Percentiles rank a stretch among this genome's conserved stretches.
These are phyloP conservation scores for Hymenoscyphus infarciens DNA, from an alignment of 2,329 filamentous ascomycete species.

Conservation along the genomic window DNA sequence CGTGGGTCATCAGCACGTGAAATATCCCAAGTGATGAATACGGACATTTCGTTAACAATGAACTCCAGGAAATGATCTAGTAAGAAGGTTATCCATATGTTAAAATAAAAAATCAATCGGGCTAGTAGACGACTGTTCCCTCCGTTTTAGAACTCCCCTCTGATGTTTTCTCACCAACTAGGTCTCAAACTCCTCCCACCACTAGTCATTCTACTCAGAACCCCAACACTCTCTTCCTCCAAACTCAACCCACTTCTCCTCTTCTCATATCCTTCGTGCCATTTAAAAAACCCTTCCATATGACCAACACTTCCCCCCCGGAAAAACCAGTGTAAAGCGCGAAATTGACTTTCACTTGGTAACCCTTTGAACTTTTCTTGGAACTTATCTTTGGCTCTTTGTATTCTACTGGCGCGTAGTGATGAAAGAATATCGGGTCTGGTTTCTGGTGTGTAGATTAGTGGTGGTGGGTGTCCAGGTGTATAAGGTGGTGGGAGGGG, in stretches of 20 bases:
- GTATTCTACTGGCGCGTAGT: background rate
- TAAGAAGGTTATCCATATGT: no score
- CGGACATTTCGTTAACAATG: no score
- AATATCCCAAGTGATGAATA: no score
- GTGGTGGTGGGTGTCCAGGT: background rate
- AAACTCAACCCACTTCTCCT: background rate
- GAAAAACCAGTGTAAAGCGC: background rate
- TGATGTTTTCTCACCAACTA: background rate
- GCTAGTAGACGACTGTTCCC: no score
- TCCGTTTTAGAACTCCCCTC: background rate
- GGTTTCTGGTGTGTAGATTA: background rate
- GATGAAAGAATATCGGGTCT: background rate
- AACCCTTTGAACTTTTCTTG: background rate
- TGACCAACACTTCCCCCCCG: background rate
- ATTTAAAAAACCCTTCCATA: background rate
- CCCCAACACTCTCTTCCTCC: background rate
- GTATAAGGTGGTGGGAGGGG: background rate
- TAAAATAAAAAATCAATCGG: no score
- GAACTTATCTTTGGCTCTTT: background rate
- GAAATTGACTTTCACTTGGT: background rate
- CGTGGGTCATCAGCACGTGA: no score
- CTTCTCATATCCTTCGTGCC: background rate
- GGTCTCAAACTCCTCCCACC: constrained; percentile 1
- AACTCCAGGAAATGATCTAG: no score
- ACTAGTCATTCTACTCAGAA: background rate